Percentiles rank a stretch among this genome's conserved stretches.
Evolutionary conservation across 768 basidiomycete species (phyloP).

Genomic region (Suillus placidus): DNA sequence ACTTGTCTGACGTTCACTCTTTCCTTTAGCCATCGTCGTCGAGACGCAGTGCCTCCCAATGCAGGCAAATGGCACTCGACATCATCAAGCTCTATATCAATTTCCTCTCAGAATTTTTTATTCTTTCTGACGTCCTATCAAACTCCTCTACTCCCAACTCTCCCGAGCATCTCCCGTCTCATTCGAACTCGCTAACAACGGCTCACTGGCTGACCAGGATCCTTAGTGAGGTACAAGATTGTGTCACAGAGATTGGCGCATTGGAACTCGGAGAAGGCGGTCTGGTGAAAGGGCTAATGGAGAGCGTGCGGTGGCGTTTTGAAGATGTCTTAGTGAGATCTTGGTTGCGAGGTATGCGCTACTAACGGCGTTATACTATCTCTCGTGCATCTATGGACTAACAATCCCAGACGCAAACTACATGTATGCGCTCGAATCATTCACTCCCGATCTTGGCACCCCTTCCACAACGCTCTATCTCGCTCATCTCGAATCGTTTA

Average conservation of each 20-base stretch:
- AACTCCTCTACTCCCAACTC: slow-evolving; percentile 45
- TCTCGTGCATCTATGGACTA: slow-evolving; percentile 1
- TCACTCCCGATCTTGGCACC: slow-evolving; percentile 66
- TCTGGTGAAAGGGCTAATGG: slow-evolving; percentile 69
- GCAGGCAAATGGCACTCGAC: slow-evolving; percentile 85
- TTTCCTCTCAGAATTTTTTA: slow-evolving; percentile 84
- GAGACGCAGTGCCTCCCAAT: slow-evolving; percentile 81
- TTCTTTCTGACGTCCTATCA: slow-evolving; percentile 75
- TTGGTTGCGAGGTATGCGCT: slow-evolving; percentile 79
- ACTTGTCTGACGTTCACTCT: slow-evolving; percentile 11
- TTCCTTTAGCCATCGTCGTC: slow-evolving; percentile 43
- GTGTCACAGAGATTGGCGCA: slow-evolving; percentile 73
- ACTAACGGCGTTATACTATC: slow-evolving; percentile 1
- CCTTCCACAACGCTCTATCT: slow-evolving; percentile 75
- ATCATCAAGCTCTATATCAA: slow-evolving; percentile 85
- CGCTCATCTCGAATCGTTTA: slow-evolving; percentile 77
- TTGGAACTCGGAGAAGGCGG: slow-evolving; percentile 84
- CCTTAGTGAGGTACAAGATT: slow-evolving; percentile 84
- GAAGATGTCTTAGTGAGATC: slow-evolving; percentile 73
- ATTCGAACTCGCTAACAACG: slow-evolving; percentile 82
- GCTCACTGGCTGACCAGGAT: slow-evolving; percentile 80
- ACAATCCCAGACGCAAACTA: slow-evolving; percentile 68
- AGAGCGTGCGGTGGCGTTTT: slow-evolving; percentile 87
- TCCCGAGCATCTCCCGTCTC: slow-evolving; percentile 59
- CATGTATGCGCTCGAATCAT: slow-evolving; percentile 87